Conservation (phyloP, 768 basidiomycete species). For the Arthromyces matolae region DNA sequence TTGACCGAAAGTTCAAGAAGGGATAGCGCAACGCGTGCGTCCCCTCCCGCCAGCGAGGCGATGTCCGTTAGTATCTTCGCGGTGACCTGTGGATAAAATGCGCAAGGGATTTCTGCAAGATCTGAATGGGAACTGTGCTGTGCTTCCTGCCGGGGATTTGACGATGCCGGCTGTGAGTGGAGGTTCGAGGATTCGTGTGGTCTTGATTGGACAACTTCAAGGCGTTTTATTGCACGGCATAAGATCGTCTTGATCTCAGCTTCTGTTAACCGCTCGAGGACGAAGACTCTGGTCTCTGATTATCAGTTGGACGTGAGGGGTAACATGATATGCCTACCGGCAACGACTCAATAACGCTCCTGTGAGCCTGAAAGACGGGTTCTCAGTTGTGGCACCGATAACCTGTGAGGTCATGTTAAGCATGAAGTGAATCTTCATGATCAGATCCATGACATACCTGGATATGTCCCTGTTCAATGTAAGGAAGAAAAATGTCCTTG, state of each 20-base stretch:
- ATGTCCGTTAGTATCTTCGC: constrained; percentile 45
- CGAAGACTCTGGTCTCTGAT: constrained; percentile 80
- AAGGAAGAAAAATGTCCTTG: constrained; percentile 79
- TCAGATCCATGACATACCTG: constrained; percentile 50
- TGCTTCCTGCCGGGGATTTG: constrained; percentile 6
- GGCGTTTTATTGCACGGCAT: constrained; percentile 41
- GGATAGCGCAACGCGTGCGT: constrained; percentile 75
- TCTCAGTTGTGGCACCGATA: constrained; percentile 86
- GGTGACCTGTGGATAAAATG: constrained; percentile 38
- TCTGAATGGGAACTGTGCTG: constrained; percentile 17
- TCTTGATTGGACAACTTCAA: constrained; percentile 13
- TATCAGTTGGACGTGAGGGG: too few relatives aligned
- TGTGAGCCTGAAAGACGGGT: constrained; percentile 81
- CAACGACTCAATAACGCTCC: constrained; percentile 72
- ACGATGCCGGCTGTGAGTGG: background rate
- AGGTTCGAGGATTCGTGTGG: too few relatives aligned
- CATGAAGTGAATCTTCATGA: too few relatives aligned
- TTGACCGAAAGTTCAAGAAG: constrained; percentile 67
- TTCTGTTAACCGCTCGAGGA: constrained; percentile 63
- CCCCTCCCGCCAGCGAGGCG: constrained; percentile 55
- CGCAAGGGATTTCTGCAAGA: constrained; percentile 10
- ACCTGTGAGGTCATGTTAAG: constrained; percentile 35
- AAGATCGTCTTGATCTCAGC: constrained; percentile 58
- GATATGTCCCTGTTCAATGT: constrained; percentile 72
- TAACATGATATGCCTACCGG: constrained; percentile 43